Evolutionary conservation across 2,329 filamentous ascomycete species (phyloP).

Genomic region (Pezicula rhizophila): DNA sequence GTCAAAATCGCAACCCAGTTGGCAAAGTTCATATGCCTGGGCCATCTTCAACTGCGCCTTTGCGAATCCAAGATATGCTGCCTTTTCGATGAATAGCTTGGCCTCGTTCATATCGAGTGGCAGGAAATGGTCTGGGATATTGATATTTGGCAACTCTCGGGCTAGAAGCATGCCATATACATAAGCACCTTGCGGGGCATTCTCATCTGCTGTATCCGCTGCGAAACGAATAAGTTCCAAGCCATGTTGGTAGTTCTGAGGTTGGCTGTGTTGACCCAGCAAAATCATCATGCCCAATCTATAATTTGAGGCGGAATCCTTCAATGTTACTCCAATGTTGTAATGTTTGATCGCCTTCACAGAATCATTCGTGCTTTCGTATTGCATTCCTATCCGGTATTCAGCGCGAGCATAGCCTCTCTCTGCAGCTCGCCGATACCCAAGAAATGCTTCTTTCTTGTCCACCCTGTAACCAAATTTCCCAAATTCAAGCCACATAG

Average conservation of each 20-base stretch:
- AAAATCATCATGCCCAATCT: slow-evolving; percentile 96
- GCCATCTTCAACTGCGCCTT: slow-evolving; percentile 98
- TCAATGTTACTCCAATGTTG: slow-evolving; percentile 68
- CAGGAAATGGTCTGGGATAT: slow-evolving; percentile 66
- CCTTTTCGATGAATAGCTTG: slow-evolving; percentile 88
- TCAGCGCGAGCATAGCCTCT: slow-evolving; percentile 83
- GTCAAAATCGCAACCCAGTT: slow-evolving; percentile 90
- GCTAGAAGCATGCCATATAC: slow-evolving; percentile 92
- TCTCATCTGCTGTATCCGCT: slow-evolving; percentile 86
- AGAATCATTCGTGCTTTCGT: slow-evolving; percentile 89
- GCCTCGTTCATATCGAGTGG: slow-evolving; percentile 67
- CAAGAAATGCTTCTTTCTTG: slow-evolving; percentile 88
- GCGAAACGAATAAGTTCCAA: slow-evolving; percentile 78
- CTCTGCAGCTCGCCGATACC: slow-evolving; percentile 80
- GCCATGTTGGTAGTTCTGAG: slow-evolving; percentile 71
- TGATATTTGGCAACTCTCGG: slow-evolving; percentile 84
- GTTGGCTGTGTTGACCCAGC: slow-evolving; percentile 86
- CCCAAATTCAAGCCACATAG: slow-evolving; percentile 97
- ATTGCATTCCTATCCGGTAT: slow-evolving; percentile 97
- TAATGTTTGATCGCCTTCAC: slow-evolving; percentile 90
- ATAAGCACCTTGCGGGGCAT: slow-evolving; percentile 93
- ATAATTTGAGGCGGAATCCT: slow-evolving; percentile 81
- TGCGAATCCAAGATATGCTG: slow-evolving; percentile 89
- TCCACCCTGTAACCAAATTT: slow-evolving; percentile 88
- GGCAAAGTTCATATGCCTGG: slow-evolving; percentile 88